Percentiles rank a stretch among this genome's conserved stretches.
phyloP scores from a whole-genome alignment of 495 filamentous ascomycete genomes.

The Podospora anserina region DNA sequence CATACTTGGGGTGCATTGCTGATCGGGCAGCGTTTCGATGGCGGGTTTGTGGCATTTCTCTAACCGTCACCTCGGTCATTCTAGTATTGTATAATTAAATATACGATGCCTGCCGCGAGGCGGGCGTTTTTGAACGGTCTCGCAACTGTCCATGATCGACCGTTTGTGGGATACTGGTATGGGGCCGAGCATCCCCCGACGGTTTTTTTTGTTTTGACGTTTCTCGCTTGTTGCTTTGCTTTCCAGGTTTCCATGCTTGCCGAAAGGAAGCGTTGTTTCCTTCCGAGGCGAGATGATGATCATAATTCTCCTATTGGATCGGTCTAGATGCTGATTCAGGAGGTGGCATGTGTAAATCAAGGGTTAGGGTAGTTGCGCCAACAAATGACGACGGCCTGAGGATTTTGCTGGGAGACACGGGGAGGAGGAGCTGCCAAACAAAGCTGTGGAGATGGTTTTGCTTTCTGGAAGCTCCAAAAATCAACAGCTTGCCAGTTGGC shows the following conservation, averaged over 20 bases:
- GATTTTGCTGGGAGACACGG: background rate
- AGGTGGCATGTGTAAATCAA: background rate
- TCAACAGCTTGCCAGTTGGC: conserved; percentile 6
- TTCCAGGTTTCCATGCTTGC: background rate
- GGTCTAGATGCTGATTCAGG: background rate
- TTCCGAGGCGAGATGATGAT: background rate
- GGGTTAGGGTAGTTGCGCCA: background rate
- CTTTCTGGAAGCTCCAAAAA: conserved; percentile 9
- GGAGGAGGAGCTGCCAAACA: conserved; percentile 18
- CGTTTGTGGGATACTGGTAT: background rate
- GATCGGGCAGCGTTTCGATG: conserved; percentile 16
- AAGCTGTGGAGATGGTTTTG: conserved; percentile 14
- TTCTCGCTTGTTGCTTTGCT: background rate
- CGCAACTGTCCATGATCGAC: background rate
- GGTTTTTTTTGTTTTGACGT: background rate
- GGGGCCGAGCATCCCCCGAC: conserved; percentile 11
- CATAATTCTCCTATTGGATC: background rate
- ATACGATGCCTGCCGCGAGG: conserved; percentile 9
- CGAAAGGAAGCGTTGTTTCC: background rate
- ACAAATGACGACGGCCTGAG: background rate
- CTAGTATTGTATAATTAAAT: conserved; percentile 44
- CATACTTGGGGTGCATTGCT: conserved; percentile 11
- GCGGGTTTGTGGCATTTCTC: conserved; percentile 28
- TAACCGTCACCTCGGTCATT: conserved; percentile 26
- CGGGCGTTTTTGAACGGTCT: conserved; percentile 3